Evolutionary conservation across 108 stramenopile genomes (phyloP), one percentile per base, ranked within the genome.

Genomic region (Discostella stelligeroides): DNA sequence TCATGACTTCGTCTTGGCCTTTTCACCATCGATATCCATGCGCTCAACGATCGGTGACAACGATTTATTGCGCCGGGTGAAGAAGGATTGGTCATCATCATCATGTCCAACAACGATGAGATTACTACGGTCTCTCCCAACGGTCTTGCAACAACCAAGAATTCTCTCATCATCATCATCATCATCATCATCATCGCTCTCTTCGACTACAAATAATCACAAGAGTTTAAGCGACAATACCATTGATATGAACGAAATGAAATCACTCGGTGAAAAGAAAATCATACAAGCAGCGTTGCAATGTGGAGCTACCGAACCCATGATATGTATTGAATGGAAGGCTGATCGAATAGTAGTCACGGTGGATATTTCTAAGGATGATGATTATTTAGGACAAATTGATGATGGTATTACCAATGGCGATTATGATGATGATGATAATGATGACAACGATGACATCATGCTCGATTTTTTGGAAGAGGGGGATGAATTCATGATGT

Each of bases 281-380:
- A 74, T 74, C 14, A 10, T 74, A 4, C 30, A 53, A 13, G 73
- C 73, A n/a, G 65, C 73, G n/a, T 2, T 7, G 24, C 38, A 45
- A 51, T 60, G 57, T 18, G 74, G 74, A 1, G 74, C 60, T 13
- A 61, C 66, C 7, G 84, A 70, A 37, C 23, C 18, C 46, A 81
- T 70, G 73, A 70, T 64, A 21, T 65, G 27, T 15, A 80, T 91
- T 55, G 84, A 87, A 37, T 91, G 90, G 90, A 86, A 82, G 62
- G 53, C 75, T 0, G 87, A 72, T 27, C 59, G 67, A 15, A 79
- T 91, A 12, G 59, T 88, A 18, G 86, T 91, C 0, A 86, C 86
- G 1, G 81, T 91, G 15, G 70, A 70, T 54, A 81, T 80, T 15
- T 15, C 58, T 17, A 63, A 65, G 8, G 83, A 76, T 13, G 61